Conservation (phyloP, 164 flowering plant species). For the Magnolia officinalis region DNA sequence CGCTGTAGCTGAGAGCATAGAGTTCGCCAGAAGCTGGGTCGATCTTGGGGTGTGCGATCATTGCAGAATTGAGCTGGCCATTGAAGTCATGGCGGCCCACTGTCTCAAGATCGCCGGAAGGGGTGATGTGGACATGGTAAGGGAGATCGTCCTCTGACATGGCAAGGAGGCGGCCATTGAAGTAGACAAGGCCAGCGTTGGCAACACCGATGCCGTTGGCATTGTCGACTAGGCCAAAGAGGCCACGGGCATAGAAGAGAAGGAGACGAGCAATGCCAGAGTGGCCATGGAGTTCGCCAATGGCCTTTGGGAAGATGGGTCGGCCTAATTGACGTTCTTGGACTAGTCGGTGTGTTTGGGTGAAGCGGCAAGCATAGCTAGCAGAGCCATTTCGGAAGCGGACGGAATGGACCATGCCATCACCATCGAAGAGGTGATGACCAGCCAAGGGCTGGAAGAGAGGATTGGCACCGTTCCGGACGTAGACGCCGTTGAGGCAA, state of each 20-base stretch:
- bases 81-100: slow-evolving; percentile 66
- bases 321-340: slow-evolving; percentile 67
- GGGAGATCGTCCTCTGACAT: slow-evolving; percentile 80
- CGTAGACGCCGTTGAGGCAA: slow-evolving; percentile 65
- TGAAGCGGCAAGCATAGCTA: slow-evolving; percentile 74
- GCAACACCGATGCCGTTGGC: slow-evolving; percentile 75
- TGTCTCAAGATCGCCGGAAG: slow-evolving; percentile 63
- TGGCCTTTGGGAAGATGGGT: slow-evolving; percentile 84
- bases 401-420: slow-evolving; percentile 90
- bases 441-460: slow-evolving; percentile 66
- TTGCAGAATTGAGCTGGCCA: slow-evolving; percentile 53
- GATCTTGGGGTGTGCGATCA: slow-evolving; percentile 97
- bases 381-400: slow-evolving; percentile 42
- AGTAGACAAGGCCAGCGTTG: slow-evolving; percentile 88
- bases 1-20: slow-evolving; percentile 79
- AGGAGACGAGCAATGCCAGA: slow-evolving; percentile 72
- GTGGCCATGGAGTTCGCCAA: slow-evolving; percentile 92
- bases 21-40: slow-evolving; percentile 75
- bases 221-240: slow-evolving; percentile 56
- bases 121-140: slow-evolving; percentile 55
- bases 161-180: slow-evolving; percentile 66
- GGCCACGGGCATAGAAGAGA: slow-evolving; percentile 66
- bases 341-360: slow-evolving; percentile 55
- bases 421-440: slow-evolving; percentile 93
- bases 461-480: slow-evolving; percentile 92